phyloP scores from a whole-genome alignment of 2,329 filamentous ascomycete species.

The Aspergillus candidus region DNA sequence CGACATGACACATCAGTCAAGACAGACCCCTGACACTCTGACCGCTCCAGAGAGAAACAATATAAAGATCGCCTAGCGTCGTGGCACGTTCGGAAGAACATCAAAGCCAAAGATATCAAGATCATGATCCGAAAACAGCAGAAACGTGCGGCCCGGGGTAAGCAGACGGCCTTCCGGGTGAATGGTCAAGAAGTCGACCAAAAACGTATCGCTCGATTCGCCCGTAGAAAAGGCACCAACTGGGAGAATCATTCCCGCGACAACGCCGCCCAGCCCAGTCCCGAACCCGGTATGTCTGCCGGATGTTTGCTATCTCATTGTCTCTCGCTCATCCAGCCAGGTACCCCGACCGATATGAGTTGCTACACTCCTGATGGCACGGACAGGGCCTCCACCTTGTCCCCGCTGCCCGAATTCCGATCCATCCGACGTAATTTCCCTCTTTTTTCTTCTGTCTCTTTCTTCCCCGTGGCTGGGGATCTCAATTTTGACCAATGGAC shows the following conservation, averaged over 20 bases:
- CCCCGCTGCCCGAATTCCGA: conserved; percentile 24
- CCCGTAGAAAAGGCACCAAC: conserved; percentile 25
- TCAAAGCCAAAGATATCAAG: conserved; percentile 34
- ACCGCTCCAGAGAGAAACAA: conserved; percentile 30
- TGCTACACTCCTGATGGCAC: conserved; percentile 33
- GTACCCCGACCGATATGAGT: conserved; percentile 34
- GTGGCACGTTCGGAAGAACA: conserved; percentile 35
- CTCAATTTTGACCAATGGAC: conserved; percentile 7
- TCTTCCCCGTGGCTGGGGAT: background rate
- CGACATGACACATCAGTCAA: conserved; percentile 1
- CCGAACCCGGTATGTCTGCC: conserved; percentile 26
- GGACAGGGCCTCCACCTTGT: conserved; percentile 23
- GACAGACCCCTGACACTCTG: conserved; percentile 13
- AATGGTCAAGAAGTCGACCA: conserved; percentile 29
- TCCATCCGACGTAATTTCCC: conserved; percentile 17
- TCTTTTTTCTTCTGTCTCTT: background rate
- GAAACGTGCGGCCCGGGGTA: conserved; percentile 33
- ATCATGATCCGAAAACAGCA: conserved; percentile 34
- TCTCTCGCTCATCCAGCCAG: conserved; percentile 10
- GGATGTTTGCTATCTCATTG: background rate
- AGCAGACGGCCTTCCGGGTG: conserved; percentile 32
- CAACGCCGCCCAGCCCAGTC: conserved; percentile 19
- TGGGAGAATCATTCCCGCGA: conserved; percentile 19
- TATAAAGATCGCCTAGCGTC: conserved; percentile 35
- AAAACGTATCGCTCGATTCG: conserved; percentile 31